Evolutionary conservation across 352 stramenopile species (phyloP).

Genomic region (Aphanomyces invadans): DNA sequence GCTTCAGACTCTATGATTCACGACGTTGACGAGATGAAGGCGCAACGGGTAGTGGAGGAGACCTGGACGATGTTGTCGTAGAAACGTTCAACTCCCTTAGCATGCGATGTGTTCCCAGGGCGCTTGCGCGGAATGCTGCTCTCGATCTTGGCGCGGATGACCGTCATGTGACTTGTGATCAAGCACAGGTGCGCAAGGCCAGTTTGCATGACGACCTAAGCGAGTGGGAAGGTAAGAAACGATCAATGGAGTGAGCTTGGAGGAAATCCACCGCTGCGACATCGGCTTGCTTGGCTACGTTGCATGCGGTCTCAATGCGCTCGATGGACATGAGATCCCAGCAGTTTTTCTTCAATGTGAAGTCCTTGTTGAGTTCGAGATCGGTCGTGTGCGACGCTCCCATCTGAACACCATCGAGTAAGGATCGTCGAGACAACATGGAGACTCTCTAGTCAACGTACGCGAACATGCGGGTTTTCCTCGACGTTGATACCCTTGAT

Average conservation of each 20-base stretch:
- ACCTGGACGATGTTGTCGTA: conserved; percentile 93
- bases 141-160: conserved; percentile 93
- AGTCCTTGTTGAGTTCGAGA: conserved; percentile 94
- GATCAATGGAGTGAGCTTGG: not conserved
- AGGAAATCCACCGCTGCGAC: conserved; percentile 64
- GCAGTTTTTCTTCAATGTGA: conserved; percentile 93
- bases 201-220: conserved; percentile 89
- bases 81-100: conserved; percentile 93
- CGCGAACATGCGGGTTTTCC: conserved; percentile 93
- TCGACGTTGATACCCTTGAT: conserved; percentile 92
- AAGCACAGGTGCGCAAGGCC: conserved; percentile 96
- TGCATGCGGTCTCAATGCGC: conserved; percentile 90
- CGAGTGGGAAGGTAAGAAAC: not conserved
- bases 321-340: conserved; percentile 98
- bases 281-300: conserved; percentile 92
- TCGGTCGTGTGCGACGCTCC: conserved; percentile 97
- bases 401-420: conserved; percentile 43
- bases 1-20: conserved; percentile 74
- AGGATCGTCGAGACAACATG: not conserved
- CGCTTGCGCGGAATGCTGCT: conserved; percentile 96
- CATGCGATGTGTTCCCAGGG: conserved; percentile 88
- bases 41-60: not conserved
- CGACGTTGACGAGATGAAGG: conserved; percentile 5
- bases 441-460: conserved; percentile 42
- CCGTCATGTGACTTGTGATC: conserved; percentile 95